Evolutionary conservation across 805 yeast species (phyloP).

Genomic region (Metschnikowia dekortorum): DNA sequence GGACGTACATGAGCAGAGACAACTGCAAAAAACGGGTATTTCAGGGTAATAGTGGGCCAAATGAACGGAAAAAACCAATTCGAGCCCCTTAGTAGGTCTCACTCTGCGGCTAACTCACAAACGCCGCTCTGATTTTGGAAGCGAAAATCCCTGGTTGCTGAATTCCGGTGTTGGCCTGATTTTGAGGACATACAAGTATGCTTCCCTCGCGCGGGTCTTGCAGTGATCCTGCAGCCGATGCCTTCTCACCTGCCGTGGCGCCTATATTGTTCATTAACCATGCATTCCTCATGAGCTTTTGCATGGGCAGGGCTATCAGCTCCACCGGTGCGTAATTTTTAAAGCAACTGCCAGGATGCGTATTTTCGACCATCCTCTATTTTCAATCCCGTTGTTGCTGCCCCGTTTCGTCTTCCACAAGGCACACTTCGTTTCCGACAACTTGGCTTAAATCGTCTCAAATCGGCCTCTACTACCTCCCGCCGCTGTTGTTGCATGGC

Average conservation of each 20-base stretch:
- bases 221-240: not conserved
- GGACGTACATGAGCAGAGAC: not conserved
- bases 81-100: not conserved
- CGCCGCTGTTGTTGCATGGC: not conserved
- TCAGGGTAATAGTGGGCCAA: not conserved
- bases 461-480: not conserved
- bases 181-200: constrained; percentile 1
- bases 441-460: not conserved
- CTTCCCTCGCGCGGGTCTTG: not conserved
- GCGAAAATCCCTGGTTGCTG: constrained; percentile 2
- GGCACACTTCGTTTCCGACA: constrained; percentile 1
- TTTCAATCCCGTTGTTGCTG: not conserved
- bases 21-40: not conserved
- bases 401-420: not conserved
- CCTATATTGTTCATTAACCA: not conserved
- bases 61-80: not conserved
- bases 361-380: not conserved
- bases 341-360: not conserved
- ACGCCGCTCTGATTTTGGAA: constrained; percentile 1
- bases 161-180: not conserved
- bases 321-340: constrained; percentile 2
- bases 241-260: not conserved
- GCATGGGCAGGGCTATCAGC: constrained; percentile 1
- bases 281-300: constrained; percentile 1
- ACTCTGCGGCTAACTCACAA: not conserved